A percentile compares a stretch with the other conserved stretches of the same genome.
phyloP scores from a whole-genome alignment of 2,329 filamentous ascomycete species.

The Colletotrichum siamense region DNA sequence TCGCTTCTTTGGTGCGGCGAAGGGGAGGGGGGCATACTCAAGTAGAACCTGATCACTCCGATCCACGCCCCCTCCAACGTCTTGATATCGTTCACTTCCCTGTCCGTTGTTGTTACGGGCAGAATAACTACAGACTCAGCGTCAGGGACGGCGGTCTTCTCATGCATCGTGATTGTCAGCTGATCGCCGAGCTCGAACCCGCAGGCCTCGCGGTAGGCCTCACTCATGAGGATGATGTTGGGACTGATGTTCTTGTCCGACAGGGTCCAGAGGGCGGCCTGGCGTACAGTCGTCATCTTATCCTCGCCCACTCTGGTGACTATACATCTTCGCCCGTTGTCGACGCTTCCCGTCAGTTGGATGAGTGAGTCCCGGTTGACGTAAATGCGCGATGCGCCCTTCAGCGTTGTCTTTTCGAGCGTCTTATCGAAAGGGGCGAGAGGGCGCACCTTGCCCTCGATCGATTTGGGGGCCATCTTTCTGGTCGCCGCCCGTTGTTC shows the following conservation, averaged over 20 bases:
- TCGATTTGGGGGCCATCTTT: constrained; percentile 3
- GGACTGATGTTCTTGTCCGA: constrained; percentile 68
- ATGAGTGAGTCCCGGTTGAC: constrained; percentile 53
- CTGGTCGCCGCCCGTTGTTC: neutral
- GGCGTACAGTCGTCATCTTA: constrained; percentile 33
- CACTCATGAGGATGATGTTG: constrained; percentile 74
- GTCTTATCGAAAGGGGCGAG: constrained; percentile 40
- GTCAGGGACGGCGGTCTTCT: constrained; percentile 54
- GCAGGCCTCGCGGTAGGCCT: constrained; percentile 74
- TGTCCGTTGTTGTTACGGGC: constrained; percentile 3
- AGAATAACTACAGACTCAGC: constrained; percentile 54
- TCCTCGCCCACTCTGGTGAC: constrained; percentile 36
- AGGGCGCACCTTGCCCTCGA: constrained; percentile 41
- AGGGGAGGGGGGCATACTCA: neutral
- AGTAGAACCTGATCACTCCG: constrained; percentile 7
- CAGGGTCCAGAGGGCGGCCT: constrained; percentile 56
- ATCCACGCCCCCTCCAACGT: constrained; percentile 26
- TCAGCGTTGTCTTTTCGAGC: constrained; percentile 46
- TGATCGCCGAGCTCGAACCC: constrained; percentile 76
- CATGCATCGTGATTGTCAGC: constrained; percentile 62
- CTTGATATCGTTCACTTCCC: constrained; percentile 38
- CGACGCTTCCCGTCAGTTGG: constrained; percentile 46
- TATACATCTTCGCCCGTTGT: constrained; percentile 48
- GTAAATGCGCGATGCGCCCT: constrained; percentile 52
- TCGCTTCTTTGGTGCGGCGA: constrained; percentile 8